Percentiles rank a stretch among this genome's conserved stretches.
Evolutionary conservation across 1,284 basidiomycete genomes (phyloP).

Genomic region (Hortiboletus rubellus): DNA sequence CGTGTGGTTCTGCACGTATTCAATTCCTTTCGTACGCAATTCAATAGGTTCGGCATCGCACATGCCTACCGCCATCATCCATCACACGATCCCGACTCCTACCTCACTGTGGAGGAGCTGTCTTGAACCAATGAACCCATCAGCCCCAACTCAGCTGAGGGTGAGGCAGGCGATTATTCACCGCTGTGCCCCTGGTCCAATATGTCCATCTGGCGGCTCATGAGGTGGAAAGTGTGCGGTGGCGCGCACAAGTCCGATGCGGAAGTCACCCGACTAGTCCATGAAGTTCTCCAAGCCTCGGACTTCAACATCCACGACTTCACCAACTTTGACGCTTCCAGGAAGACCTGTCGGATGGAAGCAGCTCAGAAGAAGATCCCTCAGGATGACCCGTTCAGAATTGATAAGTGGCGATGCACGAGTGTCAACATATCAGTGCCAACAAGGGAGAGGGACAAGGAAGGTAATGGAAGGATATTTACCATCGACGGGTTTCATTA

Average conservation of each 20-base stretch:
- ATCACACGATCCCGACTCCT: neutral
- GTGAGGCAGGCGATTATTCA: neutral
- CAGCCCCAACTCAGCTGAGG: neutral
- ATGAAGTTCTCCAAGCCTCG: neutral
- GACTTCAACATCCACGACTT: neutral
- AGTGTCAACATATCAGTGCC: neutral
- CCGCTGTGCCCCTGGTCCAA: slow-evolving; percentile 4
- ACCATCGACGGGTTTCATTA: neutral
- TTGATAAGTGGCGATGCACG: neutral
- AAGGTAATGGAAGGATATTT: neutral
- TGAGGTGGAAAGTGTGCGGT: neutral
- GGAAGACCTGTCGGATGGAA: neutral
- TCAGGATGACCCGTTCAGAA: neutral
- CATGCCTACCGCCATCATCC: neutral
- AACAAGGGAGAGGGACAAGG: neutral
- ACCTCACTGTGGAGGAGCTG: neutral
- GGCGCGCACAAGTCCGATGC: neutral
- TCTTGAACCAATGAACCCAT: neutral
- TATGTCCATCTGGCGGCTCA: neutral
- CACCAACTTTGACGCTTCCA: neutral
- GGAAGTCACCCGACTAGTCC: slow-evolving; percentile 1
- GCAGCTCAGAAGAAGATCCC: neutral
- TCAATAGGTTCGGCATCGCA: slow-evolving; percentile 6
- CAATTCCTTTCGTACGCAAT: neutral
- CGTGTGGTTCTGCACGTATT: neutral